Base-by-base conservation (phyloP, 371 early-diverging fungal genomes). In the Rhizomucor pusillus region DNA sequence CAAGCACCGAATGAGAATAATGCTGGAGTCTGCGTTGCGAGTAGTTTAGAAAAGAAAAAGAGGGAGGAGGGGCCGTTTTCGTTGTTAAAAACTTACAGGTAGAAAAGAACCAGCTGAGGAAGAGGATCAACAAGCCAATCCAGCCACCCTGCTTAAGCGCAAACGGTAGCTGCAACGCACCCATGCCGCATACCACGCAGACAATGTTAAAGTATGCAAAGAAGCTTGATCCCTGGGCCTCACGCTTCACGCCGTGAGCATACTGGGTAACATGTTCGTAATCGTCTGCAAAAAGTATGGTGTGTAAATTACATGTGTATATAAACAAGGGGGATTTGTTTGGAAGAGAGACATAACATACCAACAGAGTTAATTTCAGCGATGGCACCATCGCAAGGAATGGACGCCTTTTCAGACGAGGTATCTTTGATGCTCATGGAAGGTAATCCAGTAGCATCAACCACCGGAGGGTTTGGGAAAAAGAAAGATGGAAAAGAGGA, bases 91-190 rank as follows among this genome's bases (percentile, higher is more conserved):
- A 36, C 65, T 65, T 69, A 75, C 75, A 75, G 39, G 60, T 57
- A 1, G 71, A 71, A 18, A 75, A 67, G 20, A 63, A 36, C 75
- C 75, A 75, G 43, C 67, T 63, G 11, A 75, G 58, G 34, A 46
- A 58, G 11, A 75, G 56, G 49, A 71, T 75, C 19, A 75, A 51
- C 39, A 54, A 59, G 50, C 88, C 88, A 14, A 88, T 67, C 95
- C 95, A 95, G 3, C 94, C 94, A 33, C 90, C 82, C 48, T 87
- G 82, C 20, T 71, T 77, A 22, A 92, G 69, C 47, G 81, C 87
- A 19, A 90, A 89, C 7, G 92, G 90, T 14, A 93, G 68, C 55
- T 89, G 89, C 9, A 92, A 72, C 20, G 90, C 81, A 34, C 93
- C 93, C 14, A 86, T 86, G 24, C 92, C 92, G 4, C 89, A 87